Conservation (phyloP, 2,329 filamentous ascomycete genomes). For the Fusarium sp. region DNA sequence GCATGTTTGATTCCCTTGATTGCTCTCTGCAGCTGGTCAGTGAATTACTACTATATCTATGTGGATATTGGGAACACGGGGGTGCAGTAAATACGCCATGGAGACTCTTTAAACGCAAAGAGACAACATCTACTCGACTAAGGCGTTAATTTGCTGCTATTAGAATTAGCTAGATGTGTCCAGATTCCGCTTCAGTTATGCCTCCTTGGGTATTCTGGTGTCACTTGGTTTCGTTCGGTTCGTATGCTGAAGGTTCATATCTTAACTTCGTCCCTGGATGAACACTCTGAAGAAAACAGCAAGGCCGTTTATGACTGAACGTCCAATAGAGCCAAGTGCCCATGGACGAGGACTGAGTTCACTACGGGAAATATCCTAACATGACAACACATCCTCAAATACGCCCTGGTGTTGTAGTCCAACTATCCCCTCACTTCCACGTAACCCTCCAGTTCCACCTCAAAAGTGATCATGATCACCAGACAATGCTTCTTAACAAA, state of each 20-base stretch:
- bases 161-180: background rate
- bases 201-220: background rate
- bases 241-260: background rate
- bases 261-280: background rate
- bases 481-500: background rate
- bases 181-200: background rate
- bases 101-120: background rate
- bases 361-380: background rate
- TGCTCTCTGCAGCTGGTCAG: background rate
- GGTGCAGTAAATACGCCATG: background rate
- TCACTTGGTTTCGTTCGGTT: background rate
- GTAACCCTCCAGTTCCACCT: background rate
- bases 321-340: background rate
- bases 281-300: background rate
- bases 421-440: background rate
- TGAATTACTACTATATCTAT: background rate
- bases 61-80: background rate
- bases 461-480: background rate
- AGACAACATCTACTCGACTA: background rate
- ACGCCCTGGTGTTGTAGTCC: background rate
- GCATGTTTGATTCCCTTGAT: background rate
- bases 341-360: background rate
- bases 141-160: too few relatives aligned
- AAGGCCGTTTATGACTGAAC: background rate
- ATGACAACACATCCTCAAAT: background rate